Evolutionary conservation across 768 basidiomycete species (phyloP), one percentile per base, ranked within the genome.

Genomic region (Suillus bovinus): DNA sequence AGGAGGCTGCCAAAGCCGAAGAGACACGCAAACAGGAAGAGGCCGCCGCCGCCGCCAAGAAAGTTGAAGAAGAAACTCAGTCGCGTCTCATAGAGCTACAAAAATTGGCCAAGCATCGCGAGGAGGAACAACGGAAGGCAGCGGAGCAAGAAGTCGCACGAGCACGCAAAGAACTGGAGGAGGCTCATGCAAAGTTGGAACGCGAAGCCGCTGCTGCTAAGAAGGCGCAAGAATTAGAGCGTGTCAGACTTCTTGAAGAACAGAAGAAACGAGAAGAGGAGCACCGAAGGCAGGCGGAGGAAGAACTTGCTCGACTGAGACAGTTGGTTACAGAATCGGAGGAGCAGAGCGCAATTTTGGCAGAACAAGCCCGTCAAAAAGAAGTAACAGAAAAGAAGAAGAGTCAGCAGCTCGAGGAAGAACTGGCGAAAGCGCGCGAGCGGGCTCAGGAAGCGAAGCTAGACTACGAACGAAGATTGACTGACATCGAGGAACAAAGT

Each of bases 251-350:
- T 8, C 49, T 61, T 11, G 74, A 74, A 46, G 73, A 71, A 27
- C 72, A 76, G 52, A 73, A 74, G 58, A 74, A 61, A 41, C 68
- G 67, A 14, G 73, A 76, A 54, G 73, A 76, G 62, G 67, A 73
- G 57, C 66, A 73, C 34, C 71, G 67, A 33, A 74, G 71, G 27
- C 70, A 66, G 10, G 52, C 68, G 29, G 73, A 75, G 46, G 63
- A 62, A n/a, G 69, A 74, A 41, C 42, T 74, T 20, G 65, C 67
- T 24, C 64, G 66, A 20, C 70, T 74, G 34, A 69, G 70, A 62
- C 64, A 62, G 58, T 70, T 66, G 11, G 63, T 74, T 5, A 62
- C 64, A 1, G 69, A 75, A 59, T 69, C 74, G 13, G 75, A 75
- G 39, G 70, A 66, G 36, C 63, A 68, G 29, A 68, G 71, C 59